Percentiles rank a stretch among this genome's conserved stretches.
Evolutionary conservation across 2,329 filamentous ascomycete genomes (phyloP).

Genomic region (Aaosphaeria pasadenensis): DNA sequence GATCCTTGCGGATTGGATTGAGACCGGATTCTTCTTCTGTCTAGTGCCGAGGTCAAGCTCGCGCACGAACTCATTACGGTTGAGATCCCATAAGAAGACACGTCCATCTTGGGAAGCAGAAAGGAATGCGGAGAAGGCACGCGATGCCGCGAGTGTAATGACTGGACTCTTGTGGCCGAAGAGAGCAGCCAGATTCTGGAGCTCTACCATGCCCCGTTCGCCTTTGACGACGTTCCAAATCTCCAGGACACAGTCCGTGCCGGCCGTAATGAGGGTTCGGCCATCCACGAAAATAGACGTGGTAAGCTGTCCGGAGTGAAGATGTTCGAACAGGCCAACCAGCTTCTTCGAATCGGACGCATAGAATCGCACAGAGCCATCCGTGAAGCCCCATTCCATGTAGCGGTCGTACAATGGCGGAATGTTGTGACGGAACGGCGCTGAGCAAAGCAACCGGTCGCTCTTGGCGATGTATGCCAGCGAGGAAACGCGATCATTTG

Average conservation of each 20-base stretch:
- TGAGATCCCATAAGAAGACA: constrained; percentile 90
- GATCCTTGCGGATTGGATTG: constrained; percentile 71
- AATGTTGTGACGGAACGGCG: constrained; percentile 81
- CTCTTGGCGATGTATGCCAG: constrained; percentile 75
- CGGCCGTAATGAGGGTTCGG: constrained; percentile 85
- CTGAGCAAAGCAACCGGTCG: constrained; percentile 79
- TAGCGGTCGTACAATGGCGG: constrained; percentile 85
- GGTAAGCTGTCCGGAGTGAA: constrained; percentile 88
- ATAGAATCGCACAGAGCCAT: constrained; percentile 90
- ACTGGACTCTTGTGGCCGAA: constrained; percentile 89
- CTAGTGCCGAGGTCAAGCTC: constrained; percentile 54
- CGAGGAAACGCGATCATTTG: constrained; percentile 75
- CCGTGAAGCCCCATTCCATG: constrained; percentile 93
- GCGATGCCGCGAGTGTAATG: constrained; percentile 76
- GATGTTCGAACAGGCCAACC: constrained; percentile 86
- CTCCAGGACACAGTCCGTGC: constrained; percentile 86
- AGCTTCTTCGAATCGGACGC: constrained; percentile 77
- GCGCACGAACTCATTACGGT: constrained; percentile 81
- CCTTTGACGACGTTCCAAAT: constrained; percentile 71
- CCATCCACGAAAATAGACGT: constrained; percentile 83
- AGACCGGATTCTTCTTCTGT: constrained; percentile 19
- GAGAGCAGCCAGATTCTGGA: constrained; percentile 73
- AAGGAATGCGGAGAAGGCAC: constrained; percentile 83
- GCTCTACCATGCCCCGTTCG: constrained; percentile 65
- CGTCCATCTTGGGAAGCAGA: constrained; percentile 80